Percentiles rank a stretch among this genome's conserved stretches.
Conservation (phyloP, 192 early-diverging fungal species). For the Coemansia sp. region DNA sequence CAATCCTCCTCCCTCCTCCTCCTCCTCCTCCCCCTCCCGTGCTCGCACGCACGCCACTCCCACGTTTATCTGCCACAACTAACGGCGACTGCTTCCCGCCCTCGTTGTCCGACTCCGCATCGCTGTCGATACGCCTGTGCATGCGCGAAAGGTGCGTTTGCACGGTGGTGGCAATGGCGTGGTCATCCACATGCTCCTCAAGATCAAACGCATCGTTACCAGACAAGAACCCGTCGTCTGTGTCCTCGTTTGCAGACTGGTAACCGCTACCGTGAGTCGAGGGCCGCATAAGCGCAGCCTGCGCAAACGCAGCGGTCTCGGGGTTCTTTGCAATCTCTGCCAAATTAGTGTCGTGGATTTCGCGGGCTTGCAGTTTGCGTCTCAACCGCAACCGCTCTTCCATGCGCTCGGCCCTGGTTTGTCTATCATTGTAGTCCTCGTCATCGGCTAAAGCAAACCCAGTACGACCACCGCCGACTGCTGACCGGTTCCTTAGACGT, state of each 20-base stretch:
- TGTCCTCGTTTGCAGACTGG: slow-evolving; percentile 15
- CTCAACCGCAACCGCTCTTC: slow-evolving; percentile 29
- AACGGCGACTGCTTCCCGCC: neutral
- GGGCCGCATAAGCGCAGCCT: slow-evolving; percentile 46
- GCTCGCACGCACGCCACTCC: neutral
- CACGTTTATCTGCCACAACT: neutral
- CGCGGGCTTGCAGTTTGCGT: slow-evolving; percentile 21
- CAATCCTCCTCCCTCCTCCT: neutral
- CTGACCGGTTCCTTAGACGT: slow-evolving; percentile 13
- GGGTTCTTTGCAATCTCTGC: slow-evolving; percentile 50
- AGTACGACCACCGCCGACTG: neutral
- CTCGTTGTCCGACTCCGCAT: slow-evolving; percentile 19
- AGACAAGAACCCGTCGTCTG: slow-evolving; percentile 4
- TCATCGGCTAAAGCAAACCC: slow-evolving; percentile 32
- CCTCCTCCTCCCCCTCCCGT: neutral
- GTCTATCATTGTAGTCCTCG: slow-evolving; percentile 48
- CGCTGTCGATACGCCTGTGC: slow-evolving; percentile 24
- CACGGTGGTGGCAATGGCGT: slow-evolving; percentile 14
- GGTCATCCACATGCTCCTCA: slow-evolving; percentile 39
- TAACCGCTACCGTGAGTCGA: slow-evolving; percentile 3
- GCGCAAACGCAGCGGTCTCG: slow-evolving; percentile 56
- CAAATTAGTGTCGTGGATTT: slow-evolving; percentile 45
- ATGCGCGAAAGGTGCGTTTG: slow-evolving; percentile 22
- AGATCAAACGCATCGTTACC: slow-evolving; percentile 23
- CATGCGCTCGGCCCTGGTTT: slow-evolving; percentile 47